phyloP scores from a whole-genome alignment of 805 yeast species.

The Lipomyces sp. region DNA sequence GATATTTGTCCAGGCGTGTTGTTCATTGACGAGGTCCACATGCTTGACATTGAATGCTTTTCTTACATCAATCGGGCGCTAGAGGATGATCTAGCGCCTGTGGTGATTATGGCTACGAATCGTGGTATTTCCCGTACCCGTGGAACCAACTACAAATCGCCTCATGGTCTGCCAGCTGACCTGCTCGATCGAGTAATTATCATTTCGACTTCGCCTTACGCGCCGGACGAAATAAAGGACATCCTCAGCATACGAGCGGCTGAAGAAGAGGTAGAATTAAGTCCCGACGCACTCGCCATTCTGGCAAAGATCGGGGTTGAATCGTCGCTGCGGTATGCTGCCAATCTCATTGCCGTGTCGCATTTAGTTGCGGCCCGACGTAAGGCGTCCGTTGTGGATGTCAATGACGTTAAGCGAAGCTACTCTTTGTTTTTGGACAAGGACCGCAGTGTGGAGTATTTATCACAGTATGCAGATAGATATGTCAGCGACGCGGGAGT shows the following conservation, averaged over 20 bases:
- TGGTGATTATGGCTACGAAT: slow-evolving; percentile 97
- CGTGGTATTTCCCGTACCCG: slow-evolving; percentile 91
- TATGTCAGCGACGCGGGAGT: slow-evolving; percentile 75
- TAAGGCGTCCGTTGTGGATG: slow-evolving; percentile 65
- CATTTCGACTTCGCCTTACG: slow-evolving; percentile 77
- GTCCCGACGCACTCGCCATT: slow-evolving; percentile 77
- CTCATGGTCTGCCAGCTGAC: slow-evolving; percentile 97
- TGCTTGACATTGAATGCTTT: slow-evolving; percentile 96
- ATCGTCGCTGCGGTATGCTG: slow-evolving; percentile 87
- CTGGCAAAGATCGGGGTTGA: slow-evolving; percentile 87
- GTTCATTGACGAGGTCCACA: slow-evolving; percentile 96
- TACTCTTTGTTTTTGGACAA: slow-evolving; percentile 85
- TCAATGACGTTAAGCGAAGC: slow-evolving; percentile 72
- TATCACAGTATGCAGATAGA: slow-evolving; percentile 63
- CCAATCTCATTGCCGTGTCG: slow-evolving; percentile 86
- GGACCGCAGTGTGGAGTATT: slow-evolving; percentile 80
- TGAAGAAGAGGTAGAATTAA: slow-evolving; percentile 87
- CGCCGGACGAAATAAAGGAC: slow-evolving; percentile 77
- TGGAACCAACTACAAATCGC: slow-evolving; percentile 89
- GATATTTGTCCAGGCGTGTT: slow-evolving; percentile 94
- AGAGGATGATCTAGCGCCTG: slow-evolving; percentile 95
- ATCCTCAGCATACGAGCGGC: slow-evolving; percentile 86
- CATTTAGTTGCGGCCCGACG: slow-evolving; percentile 82
- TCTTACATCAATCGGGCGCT: slow-evolving; percentile 93
- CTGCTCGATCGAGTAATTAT: slow-evolving; percentile 90